Percentiles rank a stretch among this genome's conserved stretches.
phyloP scores from a whole-genome alignment of 1,284 basidiomycete species.

The Chalciporus piperatoides region DNA sequence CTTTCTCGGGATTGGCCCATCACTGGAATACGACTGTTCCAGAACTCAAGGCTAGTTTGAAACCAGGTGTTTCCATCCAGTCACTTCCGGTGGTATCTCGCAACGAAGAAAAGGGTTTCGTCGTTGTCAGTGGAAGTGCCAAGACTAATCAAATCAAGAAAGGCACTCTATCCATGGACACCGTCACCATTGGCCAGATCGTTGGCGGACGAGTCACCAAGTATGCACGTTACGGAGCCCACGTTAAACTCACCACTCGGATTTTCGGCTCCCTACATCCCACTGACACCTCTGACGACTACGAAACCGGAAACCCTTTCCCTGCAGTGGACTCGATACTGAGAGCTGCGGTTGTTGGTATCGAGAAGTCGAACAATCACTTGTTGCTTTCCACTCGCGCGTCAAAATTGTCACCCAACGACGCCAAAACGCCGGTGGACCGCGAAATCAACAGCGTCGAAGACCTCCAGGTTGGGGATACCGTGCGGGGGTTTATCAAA shows the following conservation, averaged over 20 bases:
- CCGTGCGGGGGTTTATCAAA: slow-evolving; percentile 86
- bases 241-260: slow-evolving; percentile 69
- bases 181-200: slow-evolving; percentile 65
- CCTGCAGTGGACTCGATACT: slow-evolving; percentile 66
- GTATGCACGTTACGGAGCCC: slow-evolving; percentile 64
- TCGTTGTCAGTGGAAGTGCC: slow-evolving; percentile 79
- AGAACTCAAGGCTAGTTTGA: slow-evolving; percentile 67
- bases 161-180: slow-evolving; percentile 58
- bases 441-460: slow-evolving; percentile 61
- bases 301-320: slow-evolving; percentile 53
- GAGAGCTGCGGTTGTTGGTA: slow-evolving; percentile 64
- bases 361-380: slow-evolving; percentile 60
- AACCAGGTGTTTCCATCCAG: slow-evolving; percentile 70
- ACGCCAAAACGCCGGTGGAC: slow-evolving; percentile 56
- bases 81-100: slow-evolving; percentile 88
- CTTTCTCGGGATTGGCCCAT: slow-evolving; percentile 86
- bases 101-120: slow-evolving; percentile 82
- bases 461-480: slow-evolving; percentile 71
- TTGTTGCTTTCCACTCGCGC: slow-evolving; percentile 76
- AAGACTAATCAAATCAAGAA: slow-evolving; percentile 49
- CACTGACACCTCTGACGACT: slow-evolving; percentile 82
- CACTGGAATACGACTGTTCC: slow-evolving; percentile 64
- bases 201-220: slow-evolving; percentile 76
- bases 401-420: slow-evolving; percentile 60
- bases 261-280: slow-evolving; percentile 76